phyloP scores from a whole-genome alignment of 1,284 basidiomycete species.

The Sanghuangporus sanghuang region DNA sequence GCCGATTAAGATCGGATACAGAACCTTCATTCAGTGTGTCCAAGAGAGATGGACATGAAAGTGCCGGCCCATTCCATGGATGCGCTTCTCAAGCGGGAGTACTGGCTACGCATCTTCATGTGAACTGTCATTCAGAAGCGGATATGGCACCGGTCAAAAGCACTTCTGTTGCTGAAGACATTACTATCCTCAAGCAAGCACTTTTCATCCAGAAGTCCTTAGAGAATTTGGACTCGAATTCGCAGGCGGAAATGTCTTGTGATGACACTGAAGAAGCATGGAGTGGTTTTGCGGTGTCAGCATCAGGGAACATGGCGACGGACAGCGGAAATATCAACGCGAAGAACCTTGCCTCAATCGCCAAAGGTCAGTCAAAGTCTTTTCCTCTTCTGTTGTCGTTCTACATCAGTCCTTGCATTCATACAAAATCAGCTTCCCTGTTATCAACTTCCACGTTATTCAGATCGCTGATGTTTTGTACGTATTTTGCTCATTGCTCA shows the following conservation, averaged over 20 bases:
- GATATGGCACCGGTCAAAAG: background rate
- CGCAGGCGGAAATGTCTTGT: background rate
- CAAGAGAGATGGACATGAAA: background rate
- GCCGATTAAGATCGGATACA: background rate
- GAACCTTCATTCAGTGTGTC: background rate
- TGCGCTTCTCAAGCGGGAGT: no score
- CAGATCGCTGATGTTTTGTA: background rate
- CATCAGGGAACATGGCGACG: background rate
- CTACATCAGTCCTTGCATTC: background rate
- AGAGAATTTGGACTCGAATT: background rate
- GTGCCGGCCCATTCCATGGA: no score
- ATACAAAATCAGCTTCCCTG: background rate
- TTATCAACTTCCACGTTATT: background rate
- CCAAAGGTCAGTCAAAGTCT: background rate
- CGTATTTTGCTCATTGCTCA: background rate
- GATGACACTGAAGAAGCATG: background rate
- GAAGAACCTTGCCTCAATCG: background rate
- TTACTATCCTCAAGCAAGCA: conserved; percentile 2
- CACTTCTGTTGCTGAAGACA: background rate
- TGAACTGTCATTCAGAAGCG: background rate
- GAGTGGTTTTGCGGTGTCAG: background rate
- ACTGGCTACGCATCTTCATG: background rate
- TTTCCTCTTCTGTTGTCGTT: background rate
- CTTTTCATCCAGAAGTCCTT: conserved; percentile 6
- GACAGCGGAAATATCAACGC: background rate